Percentiles rank a stretch among this genome's conserved stretches.
Conservation (phyloP, 768 basidiomycete species). For the Pilatotrama ljubarskyi region DNA sequence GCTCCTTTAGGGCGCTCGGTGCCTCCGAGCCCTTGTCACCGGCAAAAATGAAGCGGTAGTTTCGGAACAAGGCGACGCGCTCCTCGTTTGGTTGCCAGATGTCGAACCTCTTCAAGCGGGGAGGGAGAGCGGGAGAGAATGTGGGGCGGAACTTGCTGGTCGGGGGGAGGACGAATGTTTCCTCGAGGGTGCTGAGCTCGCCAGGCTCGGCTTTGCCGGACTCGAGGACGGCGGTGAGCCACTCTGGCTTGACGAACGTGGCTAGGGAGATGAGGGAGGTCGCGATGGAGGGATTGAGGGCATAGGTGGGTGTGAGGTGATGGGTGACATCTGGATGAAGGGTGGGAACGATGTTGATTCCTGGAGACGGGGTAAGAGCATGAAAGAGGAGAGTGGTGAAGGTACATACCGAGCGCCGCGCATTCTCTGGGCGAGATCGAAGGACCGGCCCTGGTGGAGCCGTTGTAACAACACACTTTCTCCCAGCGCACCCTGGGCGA, state of each 20-base stretch:
- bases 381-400: neutral
- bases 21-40: conserved; percentile 55
- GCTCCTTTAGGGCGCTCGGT: conserved; percentile 49
- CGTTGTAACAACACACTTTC: conserved; percentile 25
- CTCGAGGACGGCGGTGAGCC: conserved; percentile 62
- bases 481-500: conserved; percentile 31
- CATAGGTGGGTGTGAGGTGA: conserved; percentile 55
- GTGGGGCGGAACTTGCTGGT: conserved; percentile 58
- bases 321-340: conserved; percentile 56
- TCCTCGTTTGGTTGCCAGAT: conserved; percentile 72
- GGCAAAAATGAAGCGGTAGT: conserved; percentile 59
- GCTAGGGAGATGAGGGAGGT: conserved; percentile 59
- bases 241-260: conserved; percentile 64
- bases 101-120: conserved; percentile 49
- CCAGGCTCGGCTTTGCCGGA: conserved; percentile 40
- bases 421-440: conserved; percentile 22
- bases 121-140: conserved; percentile 51
- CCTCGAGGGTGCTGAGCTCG: conserved; percentile 43
- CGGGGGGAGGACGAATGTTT: conserved; percentile 49
- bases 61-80: conserved; percentile 53
- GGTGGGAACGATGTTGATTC: conserved; percentile 54
- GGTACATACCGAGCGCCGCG: conserved; percentile 50
- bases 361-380: conserved; percentile 34
- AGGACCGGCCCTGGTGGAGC: conserved; percentile 1
- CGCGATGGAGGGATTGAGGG: conserved; percentile 50